These are phyloP conservation scores for Eurotiales sp. DNA, from an alignment of 2,329 filamentous ascomycete species.

Conservation along the genomic window DNA sequence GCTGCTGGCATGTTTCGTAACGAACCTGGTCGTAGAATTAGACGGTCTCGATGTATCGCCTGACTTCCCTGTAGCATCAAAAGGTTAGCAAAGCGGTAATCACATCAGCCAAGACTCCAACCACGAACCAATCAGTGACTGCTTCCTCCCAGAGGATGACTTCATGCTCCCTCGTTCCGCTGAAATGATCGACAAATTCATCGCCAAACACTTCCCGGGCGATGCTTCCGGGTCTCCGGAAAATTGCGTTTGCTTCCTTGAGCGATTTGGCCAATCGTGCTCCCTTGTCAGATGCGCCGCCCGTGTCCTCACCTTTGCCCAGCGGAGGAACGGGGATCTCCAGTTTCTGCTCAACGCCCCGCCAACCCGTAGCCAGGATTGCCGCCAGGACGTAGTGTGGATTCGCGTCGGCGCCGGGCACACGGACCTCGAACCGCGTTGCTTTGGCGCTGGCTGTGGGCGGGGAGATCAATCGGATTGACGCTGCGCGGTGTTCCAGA, in stretches of 20 bases:
- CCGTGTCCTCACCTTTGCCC: conserved; percentile 78
- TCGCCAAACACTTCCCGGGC: conserved; percentile 94
- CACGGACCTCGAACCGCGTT: conserved; percentile 88
- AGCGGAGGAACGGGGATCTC: conserved; percentile 78
- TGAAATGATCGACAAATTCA: conserved; percentile 93
- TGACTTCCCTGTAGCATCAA: conserved; percentile 61
- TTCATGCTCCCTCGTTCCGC: conserved; percentile 88
- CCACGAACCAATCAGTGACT: conserved; percentile 90
- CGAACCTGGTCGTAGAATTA: no score
- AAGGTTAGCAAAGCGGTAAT: background rate
- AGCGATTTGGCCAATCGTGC: conserved; percentile 77
- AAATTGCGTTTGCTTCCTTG: conserved; percentile 76
- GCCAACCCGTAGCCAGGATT: conserved; percentile 82
- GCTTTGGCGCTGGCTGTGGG: conserved; percentile 80
- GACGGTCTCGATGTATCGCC: conserved; percentile 75
- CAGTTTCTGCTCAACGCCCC: conserved; percentile 88
- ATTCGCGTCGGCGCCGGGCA: conserved; percentile 91
- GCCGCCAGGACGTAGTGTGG: conserved; percentile 82
- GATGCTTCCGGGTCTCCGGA: conserved; percentile 73
- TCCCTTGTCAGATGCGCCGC: conserved; percentile 66
- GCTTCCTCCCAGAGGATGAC: conserved; percentile 88
- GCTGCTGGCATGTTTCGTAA: no score
- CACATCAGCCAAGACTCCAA: conserved; percentile 48
- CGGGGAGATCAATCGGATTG: conserved; percentile 82
- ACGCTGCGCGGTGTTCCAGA: conserved; percentile 88